phyloP scores from a whole-genome alignment of 192 early-diverging fungal species.

The Mortierella claussenii region DNA sequence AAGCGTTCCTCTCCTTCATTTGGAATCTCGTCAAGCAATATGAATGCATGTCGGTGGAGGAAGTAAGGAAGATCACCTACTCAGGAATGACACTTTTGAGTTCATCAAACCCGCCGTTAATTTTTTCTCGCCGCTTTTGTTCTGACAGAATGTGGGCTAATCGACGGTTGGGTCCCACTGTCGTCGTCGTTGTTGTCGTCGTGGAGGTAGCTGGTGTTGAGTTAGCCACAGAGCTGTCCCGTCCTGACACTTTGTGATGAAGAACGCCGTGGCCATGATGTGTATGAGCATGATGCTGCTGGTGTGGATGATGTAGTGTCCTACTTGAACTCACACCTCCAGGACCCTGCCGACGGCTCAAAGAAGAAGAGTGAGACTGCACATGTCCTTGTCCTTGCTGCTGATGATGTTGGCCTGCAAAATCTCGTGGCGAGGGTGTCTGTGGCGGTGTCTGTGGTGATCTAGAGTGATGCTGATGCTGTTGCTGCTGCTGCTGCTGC shows the following conservation, averaged over 20 bases:
- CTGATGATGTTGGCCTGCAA: neutral
- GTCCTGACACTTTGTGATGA: conserved; percentile 19
- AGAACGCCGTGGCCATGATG: too few species aligned
- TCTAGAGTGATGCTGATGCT: conserved; percentile 7
- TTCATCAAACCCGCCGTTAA: conserved; percentile 55
- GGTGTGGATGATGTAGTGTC: neutral
- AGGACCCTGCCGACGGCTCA: too few species aligned
- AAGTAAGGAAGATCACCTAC: conserved; percentile 15
- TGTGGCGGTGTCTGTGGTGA: conserved; percentile 35
- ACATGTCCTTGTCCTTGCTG: conserved; percentile 1
- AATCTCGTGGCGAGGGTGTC: conserved; percentile 30
- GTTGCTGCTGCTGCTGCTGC: conserved; percentile 1
- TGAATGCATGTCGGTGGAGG: neutral
- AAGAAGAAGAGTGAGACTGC: neutral
- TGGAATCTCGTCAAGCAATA: neutral
- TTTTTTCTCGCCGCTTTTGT: conserved; percentile 56
- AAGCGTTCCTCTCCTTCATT: too few species aligned
- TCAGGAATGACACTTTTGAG: conserved; percentile 53
- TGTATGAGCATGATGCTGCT: too few species aligned
- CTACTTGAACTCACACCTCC: too few species aligned
- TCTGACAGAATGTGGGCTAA: conserved; percentile 54
- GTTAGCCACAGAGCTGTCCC: too few species aligned
- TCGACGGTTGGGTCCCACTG: conserved; percentile 41
- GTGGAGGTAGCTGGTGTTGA: too few species aligned
- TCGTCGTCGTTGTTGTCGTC: too few species aligned